phyloP scores from a whole-genome alignment of 768 basidiomycete species.

The Tulasnella sp. region DNA sequence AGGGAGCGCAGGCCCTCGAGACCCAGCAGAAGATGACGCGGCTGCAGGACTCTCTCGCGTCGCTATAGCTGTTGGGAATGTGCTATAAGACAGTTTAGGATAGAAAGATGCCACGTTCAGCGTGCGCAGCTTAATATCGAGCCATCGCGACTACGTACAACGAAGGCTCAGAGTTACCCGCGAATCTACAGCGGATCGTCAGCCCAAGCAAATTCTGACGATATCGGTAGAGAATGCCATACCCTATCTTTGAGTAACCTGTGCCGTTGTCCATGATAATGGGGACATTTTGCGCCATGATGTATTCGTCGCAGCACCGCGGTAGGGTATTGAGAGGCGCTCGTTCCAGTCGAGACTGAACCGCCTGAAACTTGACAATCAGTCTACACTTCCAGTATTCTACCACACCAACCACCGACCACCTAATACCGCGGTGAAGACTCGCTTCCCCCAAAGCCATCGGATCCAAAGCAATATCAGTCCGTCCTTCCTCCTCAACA shows the following conservation, averaged over 20 bases:
- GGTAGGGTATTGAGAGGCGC: background rate
- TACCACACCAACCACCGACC: background rate
- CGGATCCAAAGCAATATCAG: background rate
- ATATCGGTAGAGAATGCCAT: conserved; percentile 34
- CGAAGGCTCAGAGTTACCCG: conserved; percentile 97
- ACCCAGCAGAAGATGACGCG: conserved; percentile 55
- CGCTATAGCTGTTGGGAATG: conserved; percentile 97
- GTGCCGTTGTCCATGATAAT: conserved; percentile 99
- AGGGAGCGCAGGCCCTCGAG: conserved; percentile 50
- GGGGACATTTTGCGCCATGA: conserved; percentile 48
- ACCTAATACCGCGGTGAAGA: conserved; percentile 11
- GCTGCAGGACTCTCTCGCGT: conserved; percentile 60
- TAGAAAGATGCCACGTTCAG: background rate
- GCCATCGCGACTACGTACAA: conserved; percentile 58
- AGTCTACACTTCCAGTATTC: conserved; percentile 8
- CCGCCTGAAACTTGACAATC: background rate
- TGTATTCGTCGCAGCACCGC: background rate
- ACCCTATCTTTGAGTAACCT: conserved; percentile 97
- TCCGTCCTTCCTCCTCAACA: background rate
- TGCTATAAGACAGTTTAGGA: conserved; percentile 45
- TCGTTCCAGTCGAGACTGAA: conserved; percentile 17
- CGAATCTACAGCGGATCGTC: conserved; percentile 57
- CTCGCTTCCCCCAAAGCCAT: background rate
- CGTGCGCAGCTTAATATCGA: background rate
- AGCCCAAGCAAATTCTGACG: background rate